phyloP scores from a whole-genome alignment of 176 grass and related monocot species.

The Oryza officinalis region DNA sequence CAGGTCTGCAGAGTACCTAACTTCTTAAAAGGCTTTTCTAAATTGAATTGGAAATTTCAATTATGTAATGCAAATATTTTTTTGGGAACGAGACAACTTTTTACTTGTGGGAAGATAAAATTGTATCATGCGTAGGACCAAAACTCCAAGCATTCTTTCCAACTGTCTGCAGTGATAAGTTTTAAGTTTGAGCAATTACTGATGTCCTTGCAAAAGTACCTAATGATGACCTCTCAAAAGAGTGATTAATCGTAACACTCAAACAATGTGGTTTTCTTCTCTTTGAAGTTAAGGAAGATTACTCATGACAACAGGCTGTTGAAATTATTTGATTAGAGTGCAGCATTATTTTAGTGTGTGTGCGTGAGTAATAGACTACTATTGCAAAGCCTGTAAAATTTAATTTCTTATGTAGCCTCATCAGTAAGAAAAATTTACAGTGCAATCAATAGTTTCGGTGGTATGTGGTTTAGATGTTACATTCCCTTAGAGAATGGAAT shows the following conservation, averaged over 20 bases:
- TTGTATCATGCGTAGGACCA: background rate
- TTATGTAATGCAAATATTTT: background rate
- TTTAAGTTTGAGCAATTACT: background rate
- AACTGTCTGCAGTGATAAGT: background rate
- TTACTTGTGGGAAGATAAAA: background rate
- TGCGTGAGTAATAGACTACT: background rate
- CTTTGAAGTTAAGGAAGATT: conserved; percentile 31
- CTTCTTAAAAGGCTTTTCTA: conserved; percentile 6
- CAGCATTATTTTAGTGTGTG: background rate
- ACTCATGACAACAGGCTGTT: background rate
- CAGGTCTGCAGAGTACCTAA: background rate
- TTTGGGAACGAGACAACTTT: background rate
- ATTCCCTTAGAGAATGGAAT: conserved; percentile 4
- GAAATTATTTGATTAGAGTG: conserved; percentile 6
- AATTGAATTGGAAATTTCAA: background rate
- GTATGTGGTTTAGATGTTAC: background rate
- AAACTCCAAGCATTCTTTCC: conserved; percentile 8
- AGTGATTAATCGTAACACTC: background rate
- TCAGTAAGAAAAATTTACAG: background rate
- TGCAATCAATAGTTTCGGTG: background rate
- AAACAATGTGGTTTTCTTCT: conserved; percentile 27
- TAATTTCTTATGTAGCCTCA: background rate
- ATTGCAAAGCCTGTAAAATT: background rate
- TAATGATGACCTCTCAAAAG: conserved; percentile 1
- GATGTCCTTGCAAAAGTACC: conserved; percentile 12